Evolutionary conservation across 805 yeast genomes (phyloP).

Genomic region (Pichia ethanolica): DNA sequence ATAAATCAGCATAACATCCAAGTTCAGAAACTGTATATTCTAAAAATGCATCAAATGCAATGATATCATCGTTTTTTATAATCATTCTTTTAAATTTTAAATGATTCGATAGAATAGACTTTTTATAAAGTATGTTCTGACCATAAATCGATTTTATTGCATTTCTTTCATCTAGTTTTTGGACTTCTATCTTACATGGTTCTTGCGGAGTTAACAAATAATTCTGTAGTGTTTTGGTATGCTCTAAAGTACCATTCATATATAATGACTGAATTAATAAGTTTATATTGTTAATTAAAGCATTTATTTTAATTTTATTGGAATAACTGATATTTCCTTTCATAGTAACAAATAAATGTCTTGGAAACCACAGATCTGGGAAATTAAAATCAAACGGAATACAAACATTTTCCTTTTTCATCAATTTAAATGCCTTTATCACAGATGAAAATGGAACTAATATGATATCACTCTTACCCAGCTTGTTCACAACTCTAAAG

Average conservation of each 20-base stretch:
- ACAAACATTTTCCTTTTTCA: slow-evolving; percentile 32
- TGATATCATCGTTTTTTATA: slow-evolving; percentile 31
- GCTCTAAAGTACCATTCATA: slow-evolving; percentile 9
- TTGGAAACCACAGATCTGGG: slow-evolving; percentile 19
- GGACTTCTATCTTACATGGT: neutral
- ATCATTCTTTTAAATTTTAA: slow-evolving; percentile 3
- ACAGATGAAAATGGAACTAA: slow-evolving; percentile 23
- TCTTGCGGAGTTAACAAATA: slow-evolving; percentile 4
- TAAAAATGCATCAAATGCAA: slow-evolving; percentile 42
- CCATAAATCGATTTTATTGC: slow-evolving; percentile 1
- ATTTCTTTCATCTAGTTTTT: slow-evolving; percentile 1
- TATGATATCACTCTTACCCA: slow-evolving; percentile 1
- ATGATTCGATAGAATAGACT: neutral
- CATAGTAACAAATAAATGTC: slow-evolving; percentile 15
- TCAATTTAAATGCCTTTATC: slow-evolving; percentile 28
- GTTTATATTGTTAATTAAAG: slow-evolving; percentile 42
- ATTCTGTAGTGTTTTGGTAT: slow-evolving; percentile 3
- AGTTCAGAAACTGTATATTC: slow-evolving; percentile 40
- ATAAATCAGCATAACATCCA: slow-evolving; percentile 20
- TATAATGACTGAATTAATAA: slow-evolving; percentile 37
- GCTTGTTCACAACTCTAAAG: slow-evolving; percentile 12
- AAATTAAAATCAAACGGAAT: slow-evolving; percentile 16
- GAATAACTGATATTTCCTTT: slow-evolving; percentile 22
- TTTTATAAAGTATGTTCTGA: neutral
- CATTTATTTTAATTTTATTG: slow-evolving; percentile 41